phyloP scores from a whole-genome alignment of 164 flowering plant genomes.

The Magnolia officinalis region DNA sequence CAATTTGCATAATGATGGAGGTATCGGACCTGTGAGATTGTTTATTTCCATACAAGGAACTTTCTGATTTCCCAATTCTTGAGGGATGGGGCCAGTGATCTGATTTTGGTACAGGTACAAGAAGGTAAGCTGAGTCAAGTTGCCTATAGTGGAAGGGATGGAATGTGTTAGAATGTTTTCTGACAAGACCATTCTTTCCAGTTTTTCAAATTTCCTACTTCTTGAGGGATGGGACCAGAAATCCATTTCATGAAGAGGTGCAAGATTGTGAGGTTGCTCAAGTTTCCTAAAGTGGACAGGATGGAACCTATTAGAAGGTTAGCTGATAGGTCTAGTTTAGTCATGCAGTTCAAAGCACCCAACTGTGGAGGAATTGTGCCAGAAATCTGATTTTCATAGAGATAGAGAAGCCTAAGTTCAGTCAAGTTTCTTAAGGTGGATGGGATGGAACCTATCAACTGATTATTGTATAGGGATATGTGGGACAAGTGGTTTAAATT shows the following conservation, averaged over 20 bases:
- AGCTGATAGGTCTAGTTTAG: neutral
- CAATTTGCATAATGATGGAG: neutral
- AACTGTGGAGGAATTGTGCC: neutral
- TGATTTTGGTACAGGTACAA: neutral
- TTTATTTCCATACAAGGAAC: neutral
- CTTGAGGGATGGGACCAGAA: conserved; percentile 16
- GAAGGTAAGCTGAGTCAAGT: neutral
- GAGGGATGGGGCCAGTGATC: conserved; percentile 1
- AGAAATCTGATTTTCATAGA: neutral
- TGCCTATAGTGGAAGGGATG: conserved; percentile 3
- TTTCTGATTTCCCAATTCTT: neutral
- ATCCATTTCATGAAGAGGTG: conserved; percentile 12
- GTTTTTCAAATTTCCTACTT: conserved; percentile 15
- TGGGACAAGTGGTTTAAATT: no score
- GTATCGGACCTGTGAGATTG: conserved; percentile 1
- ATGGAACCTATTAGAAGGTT: neutral
- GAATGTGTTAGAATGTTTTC: neutral
- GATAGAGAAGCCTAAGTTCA: neutral
- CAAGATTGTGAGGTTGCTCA: conserved; percentile 7
- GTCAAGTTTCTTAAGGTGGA: neutral
- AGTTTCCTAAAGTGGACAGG: conserved; percentile 15
- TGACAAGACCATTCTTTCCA: neutral
- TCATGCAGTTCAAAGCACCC: conserved; percentile 6
- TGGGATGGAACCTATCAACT: conserved; percentile 17
- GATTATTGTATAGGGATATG: conserved; percentile 1